These are phyloP conservation scores for Parachaetomium inaequale DNA, from an alignment of 495 filamentous ascomycete species.

Conservation along the genomic window DNA sequence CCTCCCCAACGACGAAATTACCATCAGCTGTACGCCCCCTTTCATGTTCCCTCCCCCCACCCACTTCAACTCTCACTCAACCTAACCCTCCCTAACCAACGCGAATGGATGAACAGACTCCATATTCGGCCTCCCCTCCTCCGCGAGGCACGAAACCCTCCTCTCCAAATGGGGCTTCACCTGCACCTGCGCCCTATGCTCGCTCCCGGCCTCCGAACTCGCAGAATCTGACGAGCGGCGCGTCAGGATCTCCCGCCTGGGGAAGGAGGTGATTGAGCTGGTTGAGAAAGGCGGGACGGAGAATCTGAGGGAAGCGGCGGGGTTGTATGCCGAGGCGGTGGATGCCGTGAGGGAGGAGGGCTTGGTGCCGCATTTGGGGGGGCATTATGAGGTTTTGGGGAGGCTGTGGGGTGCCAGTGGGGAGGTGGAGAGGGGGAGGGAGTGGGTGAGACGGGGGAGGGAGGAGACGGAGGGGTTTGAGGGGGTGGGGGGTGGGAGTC, in stretches of 20 bases:
- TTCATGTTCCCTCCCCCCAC: too few species aligned
- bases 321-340: constrained; percentile 26
- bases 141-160: constrained; percentile 27
- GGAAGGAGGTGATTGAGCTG: constrained; percentile 23
- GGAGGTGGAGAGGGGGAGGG: constrained; percentile 25
- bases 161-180: constrained; percentile 37
- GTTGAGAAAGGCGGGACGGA: constrained; percentile 14
- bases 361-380: constrained; percentile 32
- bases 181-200: constrained; percentile 37
- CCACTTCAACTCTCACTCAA: not conserved
- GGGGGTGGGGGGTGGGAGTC: not conserved
- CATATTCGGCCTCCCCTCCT: constrained; percentile 28
- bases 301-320: constrained; percentile 21
- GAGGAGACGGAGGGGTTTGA: constrained; percentile 29
- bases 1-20: constrained; percentile 33
- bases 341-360: constrained; percentile 30
- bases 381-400: constrained; percentile 34
- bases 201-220: constrained; percentile 18
- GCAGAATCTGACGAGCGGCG: constrained; percentile 31
- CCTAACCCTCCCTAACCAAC: not conserved
- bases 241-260: constrained; percentile 22
- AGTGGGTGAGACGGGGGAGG: constrained; percentile 25
- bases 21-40: constrained; percentile 34
- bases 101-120: constrained; percentile 25
- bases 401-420: constrained; percentile 26